Conservation (phyloP, 2,329 filamentous ascomycete species). For the Colletotrichum sp. region DNA sequence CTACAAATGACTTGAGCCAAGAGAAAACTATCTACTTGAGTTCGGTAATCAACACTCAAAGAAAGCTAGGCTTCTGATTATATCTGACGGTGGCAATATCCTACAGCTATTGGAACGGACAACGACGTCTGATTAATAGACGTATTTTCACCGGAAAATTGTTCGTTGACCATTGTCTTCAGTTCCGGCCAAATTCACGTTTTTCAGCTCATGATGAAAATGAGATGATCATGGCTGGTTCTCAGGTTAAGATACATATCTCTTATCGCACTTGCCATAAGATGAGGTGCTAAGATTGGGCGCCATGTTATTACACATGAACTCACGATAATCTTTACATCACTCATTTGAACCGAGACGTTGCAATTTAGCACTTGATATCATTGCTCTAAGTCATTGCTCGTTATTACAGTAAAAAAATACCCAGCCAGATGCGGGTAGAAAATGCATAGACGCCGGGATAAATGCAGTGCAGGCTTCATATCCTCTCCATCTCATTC, state of each 20-base stretch:
- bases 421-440: neutral
- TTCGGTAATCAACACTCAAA: neutral
- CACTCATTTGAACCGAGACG: neutral
- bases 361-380: neutral
- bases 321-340: neutral
- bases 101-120: neutral
- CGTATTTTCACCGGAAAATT: neutral
- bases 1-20: neutral
- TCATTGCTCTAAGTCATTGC: conserved; percentile 10
- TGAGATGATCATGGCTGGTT: neutral
- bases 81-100: neutral
- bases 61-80: neutral
- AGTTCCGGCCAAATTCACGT: rapidly evolving
- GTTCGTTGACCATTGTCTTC: rapidly evolving
- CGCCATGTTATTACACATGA: neutral
- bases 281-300: neutral
- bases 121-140: neutral
- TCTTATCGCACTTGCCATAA: rapidly evolving
- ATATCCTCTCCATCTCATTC: neutral
- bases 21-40: neutral
- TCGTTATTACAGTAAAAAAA: conserved; percentile 12
- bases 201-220: neutral
- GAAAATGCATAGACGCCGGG: conserved; percentile 3
- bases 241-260: neutral
- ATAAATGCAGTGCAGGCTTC: neutral